Base-by-base conservation (phyloP, 2,329 filamentous ascomycete genomes). In the Coccinonectria pachysandricola region DNA sequence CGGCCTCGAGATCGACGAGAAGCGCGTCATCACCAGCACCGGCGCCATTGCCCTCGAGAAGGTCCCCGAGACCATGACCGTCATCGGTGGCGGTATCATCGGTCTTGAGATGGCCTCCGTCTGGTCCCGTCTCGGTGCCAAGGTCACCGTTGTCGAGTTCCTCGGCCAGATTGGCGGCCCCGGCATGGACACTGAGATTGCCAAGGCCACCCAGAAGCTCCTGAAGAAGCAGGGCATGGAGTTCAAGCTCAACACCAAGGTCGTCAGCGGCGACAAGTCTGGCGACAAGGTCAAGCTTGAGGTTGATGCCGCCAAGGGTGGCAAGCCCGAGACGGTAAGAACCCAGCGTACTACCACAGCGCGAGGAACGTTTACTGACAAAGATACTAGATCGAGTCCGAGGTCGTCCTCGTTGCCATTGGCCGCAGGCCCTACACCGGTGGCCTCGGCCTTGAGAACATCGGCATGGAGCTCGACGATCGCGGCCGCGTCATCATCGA, bases 81-180 rank as follows among this genome's bases (percentile, higher is more conserved):
- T 98, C 48, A 95, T 98, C 53, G 91, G 91, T 46, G 91, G 91
- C 55, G 91, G 91, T 57, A 98, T 98, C 58, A 98, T 98, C 51
- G 91, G 91, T 54, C 75, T 98, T 21, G 91, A 98, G 64, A 98
- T 98, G 91, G 85, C 67, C 39, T 96, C 88, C 27, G 91, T 98
- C 28, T 98, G 91, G 91, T 94, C 86, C 35, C 75, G 91, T 49
- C 70, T 98, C 36, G 91, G 91, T 39, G 61, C 86, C 39, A 84
- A 96, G 62, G 91, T 98, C 34, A 98, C 91, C 36, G 87, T 98
- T 32, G 87, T 98, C 31, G 91, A 98, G 63, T 98, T 91, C 64
- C 68, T 98, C 31, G 75, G 79, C 49, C 87, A 95, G 66, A 96
- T 98, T 43, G 91, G 91, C 60, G 91, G 91, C 32, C 91, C 91